phyloP scores from a whole-genome alignment of 31 red algal species.

The Endocladia muricata region DNA sequence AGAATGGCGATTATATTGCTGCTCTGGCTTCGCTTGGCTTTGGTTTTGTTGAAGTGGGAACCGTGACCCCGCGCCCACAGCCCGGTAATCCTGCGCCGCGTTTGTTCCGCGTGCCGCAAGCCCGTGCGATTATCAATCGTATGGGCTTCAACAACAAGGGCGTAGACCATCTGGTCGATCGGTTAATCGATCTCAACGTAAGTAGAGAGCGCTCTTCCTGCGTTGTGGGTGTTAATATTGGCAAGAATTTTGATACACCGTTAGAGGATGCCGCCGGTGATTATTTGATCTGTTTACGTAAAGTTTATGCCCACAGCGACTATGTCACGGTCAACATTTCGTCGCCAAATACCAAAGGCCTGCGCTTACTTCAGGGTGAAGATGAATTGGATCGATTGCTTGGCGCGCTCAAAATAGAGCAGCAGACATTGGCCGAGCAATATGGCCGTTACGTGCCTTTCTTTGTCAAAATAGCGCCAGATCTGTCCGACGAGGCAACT shows the following conservation, averaged over 20 bases:
- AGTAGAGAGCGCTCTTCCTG: background rate
- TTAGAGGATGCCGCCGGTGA: slow-evolving; percentile 38
- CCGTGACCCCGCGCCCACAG: slow-evolving; percentile 67
- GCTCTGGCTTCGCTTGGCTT: slow-evolving; percentile 38
- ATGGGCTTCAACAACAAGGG: slow-evolving; percentile 67
- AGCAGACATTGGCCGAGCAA: background rate
- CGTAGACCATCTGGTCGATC: background rate
- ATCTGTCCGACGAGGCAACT: slow-evolving; percentile 53
- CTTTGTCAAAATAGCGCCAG: slow-evolving; percentile 64
- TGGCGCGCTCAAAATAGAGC: background rate
- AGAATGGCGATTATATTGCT: slow-evolving; percentile 55
- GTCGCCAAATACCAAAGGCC: slow-evolving; percentile 65
- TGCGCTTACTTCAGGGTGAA: slow-evolving; percentile 5
- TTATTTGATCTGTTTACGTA: slow-evolving; percentile 12
- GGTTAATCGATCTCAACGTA: background rate
- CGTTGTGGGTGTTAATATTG: slow-evolving; percentile 66
- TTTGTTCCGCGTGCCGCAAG: slow-evolving; percentile 54
- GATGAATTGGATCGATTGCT: too few species aligned
- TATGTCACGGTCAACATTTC: slow-evolving; percentile 69
- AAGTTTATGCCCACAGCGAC: slow-evolving; percentile 23
- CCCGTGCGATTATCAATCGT: slow-evolving; percentile 61
- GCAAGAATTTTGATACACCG: slow-evolving; percentile 42
- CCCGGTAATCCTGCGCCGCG: slow-evolving; percentile 53
- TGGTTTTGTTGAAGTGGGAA: slow-evolving; percentile 70
- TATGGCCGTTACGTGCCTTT: slow-evolving; percentile 40